A percentile compares a stretch with the other conserved stretches of the same genome.
Conservation (phyloP, 371 early-diverging fungal species). For the Apophysomyces ossiformis region DNA sequence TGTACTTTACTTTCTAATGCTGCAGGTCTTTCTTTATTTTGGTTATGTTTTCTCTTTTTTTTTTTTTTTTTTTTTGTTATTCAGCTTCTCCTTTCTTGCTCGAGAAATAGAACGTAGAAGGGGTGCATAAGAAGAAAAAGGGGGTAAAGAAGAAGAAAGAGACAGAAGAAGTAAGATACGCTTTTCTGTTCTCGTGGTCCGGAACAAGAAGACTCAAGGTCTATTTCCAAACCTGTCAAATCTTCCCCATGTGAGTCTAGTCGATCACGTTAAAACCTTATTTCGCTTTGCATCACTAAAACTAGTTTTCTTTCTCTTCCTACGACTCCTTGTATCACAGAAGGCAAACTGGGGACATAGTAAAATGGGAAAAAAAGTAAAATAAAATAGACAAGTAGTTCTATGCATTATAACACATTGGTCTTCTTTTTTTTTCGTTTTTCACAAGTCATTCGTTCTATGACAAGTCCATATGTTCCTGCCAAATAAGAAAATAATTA, state of each 20-base stretch:
- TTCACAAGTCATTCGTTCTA: not conserved
- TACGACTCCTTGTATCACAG: not conserved
- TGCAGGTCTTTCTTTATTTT: not conserved
- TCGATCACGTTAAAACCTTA: not conserved
- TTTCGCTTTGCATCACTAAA: not conserved
- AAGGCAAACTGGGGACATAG: not conserved
- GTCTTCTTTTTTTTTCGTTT: not conserved
- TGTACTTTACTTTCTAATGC: not conserved
- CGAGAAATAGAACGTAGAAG: conserved; percentile 3
- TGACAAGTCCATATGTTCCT: not conserved
- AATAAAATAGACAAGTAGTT: not conserved
- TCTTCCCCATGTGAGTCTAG: not conserved
- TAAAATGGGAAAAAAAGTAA: not conserved
- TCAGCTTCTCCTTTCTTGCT: not conserved
- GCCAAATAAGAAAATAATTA: conserved; percentile 2
- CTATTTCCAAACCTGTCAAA: not conserved
- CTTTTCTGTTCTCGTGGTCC: not conserved
- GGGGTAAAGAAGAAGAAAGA: not conserved
- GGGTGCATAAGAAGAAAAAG: not conserved
- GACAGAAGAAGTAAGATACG: not conserved
- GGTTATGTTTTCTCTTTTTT: not conserved
- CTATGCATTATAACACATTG: conserved; percentile 1
- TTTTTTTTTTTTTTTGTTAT: not conserved
- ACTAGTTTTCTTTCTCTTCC: not conserved
- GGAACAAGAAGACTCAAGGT: not conserved